Base-by-base conservation (phyloP, 1,139 yeast genomes). In the Suhomyces chickasaworum region DNA sequence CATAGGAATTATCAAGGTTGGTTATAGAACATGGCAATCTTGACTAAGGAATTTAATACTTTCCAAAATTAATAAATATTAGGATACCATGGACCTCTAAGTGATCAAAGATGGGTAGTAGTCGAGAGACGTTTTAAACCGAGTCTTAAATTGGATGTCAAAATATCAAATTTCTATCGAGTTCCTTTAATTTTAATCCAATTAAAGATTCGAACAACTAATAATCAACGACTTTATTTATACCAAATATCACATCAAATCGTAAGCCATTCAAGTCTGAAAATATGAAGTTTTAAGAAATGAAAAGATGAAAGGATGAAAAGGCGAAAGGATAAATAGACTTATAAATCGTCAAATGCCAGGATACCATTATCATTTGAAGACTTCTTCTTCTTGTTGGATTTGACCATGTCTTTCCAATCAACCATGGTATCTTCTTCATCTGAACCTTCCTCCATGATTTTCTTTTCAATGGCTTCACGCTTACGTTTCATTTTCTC, bases 331-430 rank as follows among this genome's bases (percentile, higher is more conserved):
- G n/a, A n/a, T n/a, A n/a, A n/a, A n/a, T n/a, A 13, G 18, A 15
- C 7, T 17, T 73, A 87, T 59, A 88, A 71, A 65, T 81, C 96
- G 59, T 86, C 95, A 66, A 88, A 89, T 27, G 80, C 73, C 56
- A 79, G 82, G 36, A 78, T 63, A n/a, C 61, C 68, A 21, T 53
- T 63, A n/a, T 61, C 68, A 21, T 53, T 53, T 25, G 48, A 53
- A 21, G 58, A 55, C 46, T 64, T 66, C 57, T 80, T 81, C 64
- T 77, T 82, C 61, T 89, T 89, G 53, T 75, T 83, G 42, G 77
- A 78, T 53, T 81, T 72, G 1, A 91, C 85, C 36, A 86, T 61
- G 37, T 88, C 95, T 67, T 93, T 93, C 99, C 99, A 93, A 65
- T 93, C 99, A 27, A 72, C 78, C 47, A 74, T 77, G 1, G 73